Conservation (phyloP, 2,329 filamentous ascomycete genomes). For the Penicillium sp. region DNA sequence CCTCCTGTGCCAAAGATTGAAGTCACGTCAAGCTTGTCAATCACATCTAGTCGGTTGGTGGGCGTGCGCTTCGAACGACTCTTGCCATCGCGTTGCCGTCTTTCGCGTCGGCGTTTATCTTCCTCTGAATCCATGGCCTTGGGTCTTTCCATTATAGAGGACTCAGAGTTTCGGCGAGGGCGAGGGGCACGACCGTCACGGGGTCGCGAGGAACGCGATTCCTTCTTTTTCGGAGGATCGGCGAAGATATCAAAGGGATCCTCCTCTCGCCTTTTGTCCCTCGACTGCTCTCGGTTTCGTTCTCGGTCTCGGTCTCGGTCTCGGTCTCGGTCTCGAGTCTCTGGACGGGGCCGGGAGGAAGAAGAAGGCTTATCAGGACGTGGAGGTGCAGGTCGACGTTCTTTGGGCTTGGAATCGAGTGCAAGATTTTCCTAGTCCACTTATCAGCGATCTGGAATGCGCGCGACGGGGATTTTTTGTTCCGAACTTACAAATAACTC, state of each 20-base stretch:
- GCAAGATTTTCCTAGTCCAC: conserved; percentile 35
- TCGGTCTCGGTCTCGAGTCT: conserved; percentile 8
- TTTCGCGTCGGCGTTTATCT: conserved; percentile 48
- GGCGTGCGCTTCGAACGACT: conserved; percentile 37
- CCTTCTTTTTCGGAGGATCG: conserved; percentile 33
- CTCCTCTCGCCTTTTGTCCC: conserved; percentile 17
- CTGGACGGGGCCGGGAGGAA: conserved; percentile 17
- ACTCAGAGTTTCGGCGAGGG: conserved; percentile 60
- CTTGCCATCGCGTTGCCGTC: conserved; percentile 49
- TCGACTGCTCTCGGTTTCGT: conserved; percentile 3
- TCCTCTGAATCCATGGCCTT: conserved; percentile 48
- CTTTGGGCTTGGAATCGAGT: conserved; percentile 34
- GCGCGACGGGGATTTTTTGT: conserved; percentile 2
- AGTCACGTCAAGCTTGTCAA: conserved; percentile 94
- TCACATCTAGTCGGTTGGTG: conserved; percentile 66
- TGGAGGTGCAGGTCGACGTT: conserved; percentile 31
- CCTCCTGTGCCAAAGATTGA: conserved; percentile 90
- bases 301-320: conserved; percentile 9
- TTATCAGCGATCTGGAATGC: conserved; percentile 3
- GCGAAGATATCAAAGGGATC: conserved; percentile 48
- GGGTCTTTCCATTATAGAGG: conserved; percentile 54
- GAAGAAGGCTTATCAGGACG: conserved; percentile 31
- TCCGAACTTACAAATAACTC: conserved; percentile 58
- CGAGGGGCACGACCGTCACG: conserved; percentile 39
- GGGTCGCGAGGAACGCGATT: conserved; percentile 26